Evolutionary conservation across 108 stramenopile genomes (phyloP).

Genomic region (Nitzschia sp.): DNA sequence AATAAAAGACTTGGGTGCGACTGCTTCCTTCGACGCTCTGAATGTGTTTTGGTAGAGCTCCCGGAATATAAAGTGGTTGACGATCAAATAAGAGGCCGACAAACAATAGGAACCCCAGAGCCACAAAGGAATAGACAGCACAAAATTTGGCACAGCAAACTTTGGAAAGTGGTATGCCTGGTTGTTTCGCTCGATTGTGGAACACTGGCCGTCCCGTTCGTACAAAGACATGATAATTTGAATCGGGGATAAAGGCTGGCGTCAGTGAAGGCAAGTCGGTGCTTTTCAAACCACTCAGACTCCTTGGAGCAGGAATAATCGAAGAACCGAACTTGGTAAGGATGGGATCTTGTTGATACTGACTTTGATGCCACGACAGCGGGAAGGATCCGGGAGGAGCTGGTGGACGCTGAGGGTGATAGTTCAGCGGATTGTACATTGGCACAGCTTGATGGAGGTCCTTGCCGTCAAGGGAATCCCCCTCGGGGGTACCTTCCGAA

Average conservation of each 20-base stretch:
- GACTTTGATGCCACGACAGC: slow-evolving; percentile 6
- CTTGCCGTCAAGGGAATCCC: background rate
- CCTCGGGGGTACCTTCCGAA: background rate
- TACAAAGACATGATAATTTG: slow-evolving; percentile 18
- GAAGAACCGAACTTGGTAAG: background rate
- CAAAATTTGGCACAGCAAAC: slow-evolving; percentile 35
- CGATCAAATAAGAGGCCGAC: slow-evolving; percentile 46
- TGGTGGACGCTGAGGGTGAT: slow-evolving; percentile 1
- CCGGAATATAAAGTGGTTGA: slow-evolving; percentile 46
- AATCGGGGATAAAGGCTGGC: slow-evolving; percentile 29
- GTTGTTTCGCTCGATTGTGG: background rate
- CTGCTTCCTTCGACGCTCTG: slow-evolving; percentile 18
- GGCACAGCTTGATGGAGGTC: slow-evolving; percentile 12
- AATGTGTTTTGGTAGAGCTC: slow-evolving; percentile 27
- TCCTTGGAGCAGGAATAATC: background rate
- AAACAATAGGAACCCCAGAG: slow-evolving; percentile 34
- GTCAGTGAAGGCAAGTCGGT: slow-evolving; percentile 13
- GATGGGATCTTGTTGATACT: background rate
- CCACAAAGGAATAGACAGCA: slow-evolving; percentile 38
- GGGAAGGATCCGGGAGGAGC: slow-evolving; percentile 1
- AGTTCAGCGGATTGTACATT: slow-evolving; percentile 39
- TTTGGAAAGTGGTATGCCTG: background rate
- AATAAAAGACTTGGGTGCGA: slow-evolving; percentile 31
- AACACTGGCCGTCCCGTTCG: slow-evolving; percentile 9
- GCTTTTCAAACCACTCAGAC: background rate